A percentile compares a stretch with the other conserved stretches of the same genome.
phyloP scores from a whole-genome alignment of 1,284 basidiomycete species.

The Cystobasidium sp. region DNA sequence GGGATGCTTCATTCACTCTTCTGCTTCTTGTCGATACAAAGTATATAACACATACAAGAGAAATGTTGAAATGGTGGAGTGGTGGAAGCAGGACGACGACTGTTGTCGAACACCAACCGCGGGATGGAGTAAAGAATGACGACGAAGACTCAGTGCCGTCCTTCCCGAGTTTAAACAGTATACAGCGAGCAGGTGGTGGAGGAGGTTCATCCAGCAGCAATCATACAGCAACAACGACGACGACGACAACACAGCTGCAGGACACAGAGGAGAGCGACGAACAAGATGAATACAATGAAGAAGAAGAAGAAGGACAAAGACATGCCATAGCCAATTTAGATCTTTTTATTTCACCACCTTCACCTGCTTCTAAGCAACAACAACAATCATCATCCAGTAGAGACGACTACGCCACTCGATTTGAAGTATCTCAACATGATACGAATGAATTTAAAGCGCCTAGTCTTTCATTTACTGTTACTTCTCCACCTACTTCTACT shows the following conservation, averaged over 20 bases:
- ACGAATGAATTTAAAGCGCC: constrained; percentile 24
- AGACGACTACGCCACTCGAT: background rate
- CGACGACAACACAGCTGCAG: background rate
- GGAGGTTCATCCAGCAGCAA: constrained; percentile 5
- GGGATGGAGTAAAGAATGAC: background rate
- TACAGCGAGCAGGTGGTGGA: constrained; percentile 18
- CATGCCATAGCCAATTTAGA: constrained; percentile 2
- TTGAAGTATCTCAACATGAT: no score
- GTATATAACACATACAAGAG: background rate
- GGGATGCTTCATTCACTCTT: background rate
- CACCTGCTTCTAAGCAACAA: background rate
- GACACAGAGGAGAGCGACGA: background rate
- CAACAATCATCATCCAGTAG: background rate
- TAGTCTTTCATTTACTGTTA: constrained; percentile 5
- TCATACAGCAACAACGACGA: background rate
- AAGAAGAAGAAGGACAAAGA: background rate
- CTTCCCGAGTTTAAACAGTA: constrained; percentile 39
- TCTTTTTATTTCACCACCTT: constrained; percentile 11
- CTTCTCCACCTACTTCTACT: constrained; percentile 3
- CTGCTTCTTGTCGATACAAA: constrained; percentile 3
- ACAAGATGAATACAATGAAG: background rate
- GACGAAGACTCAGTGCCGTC: constrained; percentile 19
- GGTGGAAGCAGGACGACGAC: background rate
- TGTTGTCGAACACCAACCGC: background rate
- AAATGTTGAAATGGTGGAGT: constrained; percentile 17